These are phyloP conservation scores for Trametes cubensis DNA, from an alignment of 768 basidiomycete genomes.

Conservation along the genomic window DNA sequence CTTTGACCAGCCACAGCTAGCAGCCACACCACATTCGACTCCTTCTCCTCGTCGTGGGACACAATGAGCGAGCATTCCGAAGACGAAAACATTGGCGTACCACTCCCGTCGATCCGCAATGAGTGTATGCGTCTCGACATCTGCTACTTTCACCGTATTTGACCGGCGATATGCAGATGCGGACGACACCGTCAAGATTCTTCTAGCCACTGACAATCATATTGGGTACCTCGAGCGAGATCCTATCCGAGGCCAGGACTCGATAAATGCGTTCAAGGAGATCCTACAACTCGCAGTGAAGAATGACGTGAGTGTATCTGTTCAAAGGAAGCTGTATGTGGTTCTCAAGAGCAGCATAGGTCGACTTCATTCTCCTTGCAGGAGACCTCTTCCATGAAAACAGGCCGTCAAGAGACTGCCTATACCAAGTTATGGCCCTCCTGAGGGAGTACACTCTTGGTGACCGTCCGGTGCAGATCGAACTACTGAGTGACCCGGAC, in stretches of 20 bases:
- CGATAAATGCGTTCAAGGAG: conserved; percentile 93
- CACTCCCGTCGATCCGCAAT: conserved; percentile 40
- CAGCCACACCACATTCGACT: neutral
- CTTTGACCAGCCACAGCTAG: neutral
- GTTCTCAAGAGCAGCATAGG: conserved; percentile 47
- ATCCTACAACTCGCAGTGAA: conserved; percentile 90
- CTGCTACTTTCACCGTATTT: neutral
- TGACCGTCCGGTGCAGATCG: conserved; percentile 86
- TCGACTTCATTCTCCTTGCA: conserved; percentile 93
- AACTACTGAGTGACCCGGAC: conserved; percentile 89
- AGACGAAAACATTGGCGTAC: conserved; percentile 28
- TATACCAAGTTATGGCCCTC: conserved; percentile 88
- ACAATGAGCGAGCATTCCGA: conserved; percentile 22
- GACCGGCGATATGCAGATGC: conserved; percentile 42
- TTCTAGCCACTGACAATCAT: conserved; percentile 95
- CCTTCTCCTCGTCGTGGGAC: neutral
- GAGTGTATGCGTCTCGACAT: conserved; percentile 29
- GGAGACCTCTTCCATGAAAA: conserved; percentile 99
- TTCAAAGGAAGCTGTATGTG: neutral
- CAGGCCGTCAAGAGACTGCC: conserved; percentile 84
- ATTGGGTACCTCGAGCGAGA: conserved; percentile 95
- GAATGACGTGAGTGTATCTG: conserved; percentile 63
- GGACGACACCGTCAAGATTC: conserved; percentile 74
- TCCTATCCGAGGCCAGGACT: conserved; percentile 91
- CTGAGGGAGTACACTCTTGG: conserved; percentile 89